Conservation (phyloP, 345 rosid species). For the Triadica sebifera region DNA sequence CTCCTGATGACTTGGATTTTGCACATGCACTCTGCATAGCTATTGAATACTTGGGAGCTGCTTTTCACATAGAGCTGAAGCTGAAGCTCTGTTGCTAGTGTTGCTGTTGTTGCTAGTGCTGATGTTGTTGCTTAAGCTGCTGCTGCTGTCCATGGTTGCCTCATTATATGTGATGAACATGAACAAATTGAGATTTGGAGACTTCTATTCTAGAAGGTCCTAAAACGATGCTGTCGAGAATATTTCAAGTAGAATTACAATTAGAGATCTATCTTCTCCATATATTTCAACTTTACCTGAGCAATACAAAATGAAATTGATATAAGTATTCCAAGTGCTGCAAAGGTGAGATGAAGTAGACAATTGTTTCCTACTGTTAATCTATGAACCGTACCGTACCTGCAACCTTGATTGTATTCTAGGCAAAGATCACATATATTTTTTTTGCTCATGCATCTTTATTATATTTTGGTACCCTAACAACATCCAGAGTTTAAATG, state of each 20-base stretch:
- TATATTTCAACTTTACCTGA: background rate
- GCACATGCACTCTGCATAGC: too few species aligned
- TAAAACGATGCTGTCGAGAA: background rate
- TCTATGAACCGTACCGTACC: too few species aligned
- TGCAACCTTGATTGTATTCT: too few species aligned
- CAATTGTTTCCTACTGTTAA: background rate
- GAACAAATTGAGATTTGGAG: background rate
- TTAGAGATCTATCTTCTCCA: background rate
- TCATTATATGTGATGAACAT: background rate
- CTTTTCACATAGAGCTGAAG: too few species aligned
- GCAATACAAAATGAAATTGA: background rate
- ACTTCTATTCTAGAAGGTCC: background rate
- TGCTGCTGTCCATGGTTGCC: too few species aligned
- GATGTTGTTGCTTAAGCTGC: too few species aligned
- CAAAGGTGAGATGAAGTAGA: background rate
- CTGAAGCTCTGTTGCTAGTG: too few species aligned
- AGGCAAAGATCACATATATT: too few species aligned
- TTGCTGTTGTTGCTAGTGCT: too few species aligned
- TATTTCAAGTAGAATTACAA: background rate
- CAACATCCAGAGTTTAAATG: background rate
- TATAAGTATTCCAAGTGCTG: background rate
- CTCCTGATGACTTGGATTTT: too few species aligned
- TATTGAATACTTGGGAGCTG: too few species aligned
- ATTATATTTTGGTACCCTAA: background rate
- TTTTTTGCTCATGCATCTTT: background rate